Evolutionary conservation across 352 stramenopile genomes (phyloP).

Genomic region (Blastocystis sp.): DNA sequence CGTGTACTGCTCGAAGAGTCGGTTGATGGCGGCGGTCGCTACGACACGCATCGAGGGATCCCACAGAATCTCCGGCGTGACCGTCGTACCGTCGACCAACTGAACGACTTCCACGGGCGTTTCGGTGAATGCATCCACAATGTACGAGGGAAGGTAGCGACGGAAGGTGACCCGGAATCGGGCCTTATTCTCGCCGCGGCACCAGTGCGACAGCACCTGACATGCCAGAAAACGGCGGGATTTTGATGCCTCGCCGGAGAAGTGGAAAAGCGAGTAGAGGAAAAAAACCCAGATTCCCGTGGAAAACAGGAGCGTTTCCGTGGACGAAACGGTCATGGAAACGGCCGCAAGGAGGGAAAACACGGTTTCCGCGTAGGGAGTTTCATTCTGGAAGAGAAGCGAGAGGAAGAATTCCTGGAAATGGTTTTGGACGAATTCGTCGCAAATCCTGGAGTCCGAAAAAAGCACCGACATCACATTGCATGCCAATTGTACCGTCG

Average conservation of each 20-base stretch:
- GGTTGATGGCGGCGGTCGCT: background rate
- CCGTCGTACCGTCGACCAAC: background rate
- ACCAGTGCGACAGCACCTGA: background rate
- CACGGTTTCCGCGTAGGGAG: background rate
- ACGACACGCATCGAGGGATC: background rate
- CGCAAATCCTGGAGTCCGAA: background rate
- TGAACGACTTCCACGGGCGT: background rate
- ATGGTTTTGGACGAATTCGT: background rate
- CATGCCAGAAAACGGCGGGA: background rate
- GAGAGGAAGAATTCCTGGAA: background rate
- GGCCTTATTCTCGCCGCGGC: background rate
- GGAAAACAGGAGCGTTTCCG: background rate
- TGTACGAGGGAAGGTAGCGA: conserved; percentile 13
- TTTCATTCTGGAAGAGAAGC: background rate
- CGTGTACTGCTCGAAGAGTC: background rate
- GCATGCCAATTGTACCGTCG: background rate
- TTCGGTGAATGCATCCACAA: background rate
- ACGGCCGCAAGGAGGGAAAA: background rate
- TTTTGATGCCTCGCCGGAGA: background rate
- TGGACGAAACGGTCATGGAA: background rate
- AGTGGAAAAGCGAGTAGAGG: background rate
- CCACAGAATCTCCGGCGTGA: conserved; percentile 11
- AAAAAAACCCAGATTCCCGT: conserved; percentile 6
- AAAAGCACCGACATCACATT: background rate
- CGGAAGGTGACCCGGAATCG: background rate